Percentiles rank a stretch among this genome's conserved stretches.
These are phyloP conservation scores for Fistulifera solaris DNA, from an alignment of 108 stramenopile genomes.

Conservation along the genomic window DNA sequence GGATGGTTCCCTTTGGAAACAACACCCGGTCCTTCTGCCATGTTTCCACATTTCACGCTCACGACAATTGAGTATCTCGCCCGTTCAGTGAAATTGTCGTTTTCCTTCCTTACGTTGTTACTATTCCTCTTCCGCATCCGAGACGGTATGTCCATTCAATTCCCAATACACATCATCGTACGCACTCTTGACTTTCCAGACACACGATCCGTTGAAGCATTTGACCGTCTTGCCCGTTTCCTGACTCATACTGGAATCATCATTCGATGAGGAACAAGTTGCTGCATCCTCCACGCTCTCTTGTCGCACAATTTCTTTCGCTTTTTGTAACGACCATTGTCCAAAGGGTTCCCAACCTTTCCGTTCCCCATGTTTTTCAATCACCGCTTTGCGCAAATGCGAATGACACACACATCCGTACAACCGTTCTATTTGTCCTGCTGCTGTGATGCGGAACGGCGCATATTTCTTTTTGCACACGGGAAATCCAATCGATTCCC, in stretches of 20 bases:
- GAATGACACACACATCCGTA: conserved; percentile 74
- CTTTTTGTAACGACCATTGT: conserved; percentile 72
- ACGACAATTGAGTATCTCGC: no score
- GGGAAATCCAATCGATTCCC: conserved; percentile 70
- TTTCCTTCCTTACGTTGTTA: background rate
- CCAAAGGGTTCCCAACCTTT: conserved; percentile 85
- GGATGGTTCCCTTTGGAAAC: no score
- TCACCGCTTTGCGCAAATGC: conserved; percentile 41
- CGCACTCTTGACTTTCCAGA: conserved; percentile 68
- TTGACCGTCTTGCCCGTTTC: conserved; percentile 21
- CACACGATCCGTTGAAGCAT: conserved; percentile 73
- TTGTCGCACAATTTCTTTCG: conserved; percentile 39
- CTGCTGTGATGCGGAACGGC: conserved; percentile 32
- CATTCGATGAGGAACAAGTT: background rate
- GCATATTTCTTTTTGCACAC: conserved; percentile 88
- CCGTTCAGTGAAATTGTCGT: no score
- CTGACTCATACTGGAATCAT: background rate
- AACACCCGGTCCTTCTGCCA: no score
- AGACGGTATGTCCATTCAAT: conserved; percentile 15
- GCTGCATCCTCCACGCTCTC: conserved; percentile 8
- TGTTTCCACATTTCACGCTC: no score
- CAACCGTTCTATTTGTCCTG: conserved; percentile 58
- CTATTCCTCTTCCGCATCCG: conserved; percentile 3
- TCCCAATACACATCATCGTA: conserved; percentile 60
- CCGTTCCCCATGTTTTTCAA: conserved; percentile 56